phyloP scores from a whole-genome alignment of 805 yeast species.

The Candida arabinofermentans region DNA sequence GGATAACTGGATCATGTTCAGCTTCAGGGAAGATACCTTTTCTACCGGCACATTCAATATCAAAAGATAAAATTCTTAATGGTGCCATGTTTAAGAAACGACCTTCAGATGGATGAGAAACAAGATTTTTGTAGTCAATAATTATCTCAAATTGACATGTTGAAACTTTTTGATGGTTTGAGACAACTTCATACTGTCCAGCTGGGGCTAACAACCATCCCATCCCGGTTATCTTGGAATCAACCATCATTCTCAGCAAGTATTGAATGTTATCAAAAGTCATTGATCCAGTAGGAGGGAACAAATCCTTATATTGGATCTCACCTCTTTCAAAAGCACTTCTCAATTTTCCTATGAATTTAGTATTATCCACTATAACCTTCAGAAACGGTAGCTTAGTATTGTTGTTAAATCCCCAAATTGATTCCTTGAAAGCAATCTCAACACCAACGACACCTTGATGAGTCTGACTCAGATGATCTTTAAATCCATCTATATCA shows the following conservation, averaged over 20 bases:
- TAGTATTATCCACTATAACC: conserved; percentile 62
- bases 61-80: conserved; percentile 86
- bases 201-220: conserved; percentile 91
- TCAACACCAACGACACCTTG: conserved; percentile 64
- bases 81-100: conserved; percentile 95
- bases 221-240: conserved; percentile 92
- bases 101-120: conserved; percentile 86
- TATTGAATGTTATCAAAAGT: conserved; percentile 91
- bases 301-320: conserved; percentile 57
- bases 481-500: conserved; percentile 45
- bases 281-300: conserved; percentile 55
- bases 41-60: conserved; percentile 98
- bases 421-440: conserved; percentile 68
- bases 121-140: conserved; percentile 61
- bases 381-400: conserved; percentile 75
- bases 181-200: conserved; percentile 54
- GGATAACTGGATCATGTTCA: conserved; percentile 88
- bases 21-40: conserved; percentile 97
- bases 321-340: conserved; percentile 82
- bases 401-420: conserved; percentile 91
- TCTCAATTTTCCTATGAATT: conserved; percentile 63
- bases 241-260: conserved; percentile 83
- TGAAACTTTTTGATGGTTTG: conserved; percentile 43
- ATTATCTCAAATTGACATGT: conserved; percentile 83
- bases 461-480: conserved; percentile 44